A percentile compares a stretch with the other conserved stretches of the same genome.
Evolutionary conservation across 352 stramenopile species (phyloP).

Genomic region (Phytophthora idaei): DNA sequence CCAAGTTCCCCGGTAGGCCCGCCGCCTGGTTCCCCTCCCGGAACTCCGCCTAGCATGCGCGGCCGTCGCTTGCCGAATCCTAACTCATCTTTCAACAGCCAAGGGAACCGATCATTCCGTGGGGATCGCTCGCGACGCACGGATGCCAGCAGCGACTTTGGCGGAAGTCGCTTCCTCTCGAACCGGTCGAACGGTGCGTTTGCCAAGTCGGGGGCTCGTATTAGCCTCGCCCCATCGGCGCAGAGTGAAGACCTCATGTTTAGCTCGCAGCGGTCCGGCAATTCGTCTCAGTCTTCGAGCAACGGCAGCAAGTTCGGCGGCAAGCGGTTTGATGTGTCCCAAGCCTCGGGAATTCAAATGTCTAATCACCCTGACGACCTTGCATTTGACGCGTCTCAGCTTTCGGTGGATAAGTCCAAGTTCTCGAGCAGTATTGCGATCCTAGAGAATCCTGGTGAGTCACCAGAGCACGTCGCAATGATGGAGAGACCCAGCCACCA

Average conservation of each 20-base stretch:
- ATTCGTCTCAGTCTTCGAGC: constrained; percentile 11
- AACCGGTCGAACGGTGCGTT: constrained; percentile 32
- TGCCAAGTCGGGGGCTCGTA: constrained; percentile 20
- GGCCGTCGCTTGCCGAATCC: constrained; percentile 19
- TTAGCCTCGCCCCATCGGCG: constrained; percentile 28
- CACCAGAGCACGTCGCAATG: constrained; percentile 37
- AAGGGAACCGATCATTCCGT: constrained; percentile 11
- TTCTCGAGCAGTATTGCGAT: constrained; percentile 40
- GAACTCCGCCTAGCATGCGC: constrained; percentile 33
- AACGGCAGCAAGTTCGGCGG: constrained; percentile 19
- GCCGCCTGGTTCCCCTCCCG: constrained; percentile 29
- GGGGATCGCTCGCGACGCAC: constrained; percentile 17
- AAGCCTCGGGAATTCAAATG: constrained; percentile 8
- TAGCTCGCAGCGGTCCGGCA: constrained; percentile 21
- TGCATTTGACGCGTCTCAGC: constrained; percentile 33
- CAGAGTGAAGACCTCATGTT: constrained; percentile 39
- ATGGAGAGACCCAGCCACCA: constrained; percentile 39
- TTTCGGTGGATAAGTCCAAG: constrained; percentile 35
- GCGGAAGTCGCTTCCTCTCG: constrained; percentile 21
- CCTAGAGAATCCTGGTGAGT: constrained; percentile 30
- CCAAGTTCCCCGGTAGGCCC: not conserved
- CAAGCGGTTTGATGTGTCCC: constrained; percentile 20
- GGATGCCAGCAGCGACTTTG: constrained; percentile 29
- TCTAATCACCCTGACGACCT: constrained; percentile 20
- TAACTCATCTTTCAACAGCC: constrained; percentile 20